phyloP scores from a whole-genome alignment of 495 filamentous ascomycete species.

The Neurospora tetrasperma region DNA sequence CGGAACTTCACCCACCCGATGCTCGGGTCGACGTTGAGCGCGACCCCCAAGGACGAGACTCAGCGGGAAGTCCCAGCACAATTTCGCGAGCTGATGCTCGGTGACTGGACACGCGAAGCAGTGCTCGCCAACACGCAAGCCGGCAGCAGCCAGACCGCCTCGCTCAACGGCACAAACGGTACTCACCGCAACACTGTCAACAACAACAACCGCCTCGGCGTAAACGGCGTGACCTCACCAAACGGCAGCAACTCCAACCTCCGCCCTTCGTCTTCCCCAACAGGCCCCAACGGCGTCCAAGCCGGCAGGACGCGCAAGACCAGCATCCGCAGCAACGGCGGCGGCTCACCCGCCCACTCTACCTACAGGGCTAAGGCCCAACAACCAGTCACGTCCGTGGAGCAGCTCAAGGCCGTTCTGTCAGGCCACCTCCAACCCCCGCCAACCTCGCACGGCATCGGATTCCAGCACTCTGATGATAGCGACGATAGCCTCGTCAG shows the following conservation, averaged over 20 bases:
- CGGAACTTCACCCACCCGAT: conserved; percentile 53
- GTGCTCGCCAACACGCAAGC: conserved; percentile 57
- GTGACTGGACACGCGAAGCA: conserved; percentile 63
- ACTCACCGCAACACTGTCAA: conserved; percentile 30
- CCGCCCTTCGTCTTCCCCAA: conserved; percentile 31
- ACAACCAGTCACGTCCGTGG: conserved; percentile 64
- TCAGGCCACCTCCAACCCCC: conserved; percentile 37
- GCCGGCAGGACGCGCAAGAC: conserved; percentile 25
- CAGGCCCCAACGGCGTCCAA: conserved; percentile 11
- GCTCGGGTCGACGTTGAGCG: conserved; percentile 35
- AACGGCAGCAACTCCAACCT: conserved; percentile 31
- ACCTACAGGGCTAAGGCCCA: conserved; percentile 46
- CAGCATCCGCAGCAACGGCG: conserved; percentile 29
- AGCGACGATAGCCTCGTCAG: conserved; percentile 51
- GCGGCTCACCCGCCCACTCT: conserved; percentile 39
- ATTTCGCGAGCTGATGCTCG: conserved; percentile 57
- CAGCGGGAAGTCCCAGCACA: conserved; percentile 32
- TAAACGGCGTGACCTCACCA: conserved; percentile 41
- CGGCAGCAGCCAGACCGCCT: conserved; percentile 56
- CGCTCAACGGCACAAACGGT: conserved; percentile 57
- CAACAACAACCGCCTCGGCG: conserved; percentile 34
- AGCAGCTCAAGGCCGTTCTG: conserved; percentile 70
- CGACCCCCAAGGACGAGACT: conserved; percentile 24
- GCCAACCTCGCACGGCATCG: conserved; percentile 16
- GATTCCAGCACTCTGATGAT: conserved; percentile 25